Evolutionary conservation across 2,329 filamentous ascomycete genomes (phyloP), one percentile per base, ranked within the genome.

Genomic region (Escovopsis sp.): DNA sequence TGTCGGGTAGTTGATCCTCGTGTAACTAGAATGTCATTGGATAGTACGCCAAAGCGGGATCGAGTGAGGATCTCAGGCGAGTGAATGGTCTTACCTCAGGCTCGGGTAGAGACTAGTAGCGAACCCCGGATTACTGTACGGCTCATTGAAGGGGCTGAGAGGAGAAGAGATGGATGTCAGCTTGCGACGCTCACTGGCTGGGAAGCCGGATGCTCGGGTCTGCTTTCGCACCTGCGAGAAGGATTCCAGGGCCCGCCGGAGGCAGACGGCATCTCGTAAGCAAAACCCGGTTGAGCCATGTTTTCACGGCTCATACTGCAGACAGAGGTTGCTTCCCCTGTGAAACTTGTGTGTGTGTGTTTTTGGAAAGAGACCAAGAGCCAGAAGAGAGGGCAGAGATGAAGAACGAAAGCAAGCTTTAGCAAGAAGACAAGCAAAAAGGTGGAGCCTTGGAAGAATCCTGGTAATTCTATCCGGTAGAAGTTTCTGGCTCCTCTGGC

Each of bases 191-290:
- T 12, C 43, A 40, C 23, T 38, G 19, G 9, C 26, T 8, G 9
- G 39, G 15, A 4, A 11, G 28, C 28, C 28, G 28, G 28, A 32
- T 15, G 33, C 39, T 33, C 42, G 46, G 36, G 28, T 32, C 46
- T 44, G 39, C 52, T 45, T 55, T 59, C 68, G 65, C 66, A 75
- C 71, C 69, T 75, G 60, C 66, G 68, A 50, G 65, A 60, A 49
- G 67, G 55, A 49, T 65, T 64, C 70, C 70, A 73, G 45, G 67
- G 63, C 51, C 67, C 63, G 57, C 63, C 65, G 47, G 67, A 59
- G 57, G 64, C 62, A 53, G 60, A 59, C 50, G 68, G 55, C 48
- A 58, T 61, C 55, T 63, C 66, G 58, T 70, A 72, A 48, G 63
- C 59, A 61, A 67, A 62, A 42, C 69, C 65, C 53, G 65, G 61